A percentile compares a stretch with the other conserved stretches of the same genome.
Evolutionary conservation across 2,329 filamentous ascomycete species (phyloP).

Genomic region (Epichloe gansuensis): DNA sequence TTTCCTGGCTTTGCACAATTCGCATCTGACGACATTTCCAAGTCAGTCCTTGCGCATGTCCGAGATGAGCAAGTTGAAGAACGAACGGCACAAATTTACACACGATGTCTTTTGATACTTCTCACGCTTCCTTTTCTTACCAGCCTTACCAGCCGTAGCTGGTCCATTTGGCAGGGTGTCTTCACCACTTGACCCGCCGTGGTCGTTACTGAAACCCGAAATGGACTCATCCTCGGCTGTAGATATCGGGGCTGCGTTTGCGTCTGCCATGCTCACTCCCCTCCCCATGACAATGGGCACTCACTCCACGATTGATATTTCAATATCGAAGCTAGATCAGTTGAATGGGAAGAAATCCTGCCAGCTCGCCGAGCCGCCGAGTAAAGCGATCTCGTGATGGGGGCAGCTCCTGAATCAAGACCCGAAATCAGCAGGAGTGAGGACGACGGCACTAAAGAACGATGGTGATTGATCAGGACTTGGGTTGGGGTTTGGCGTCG

Average conservation of each 20-base stretch:
- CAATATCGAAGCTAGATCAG: not conserved
- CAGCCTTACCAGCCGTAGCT: constrained; percentile 15
- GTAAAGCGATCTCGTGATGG: not conserved
- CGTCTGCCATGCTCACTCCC: constrained; percentile 6
- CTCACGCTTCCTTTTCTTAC: constrained; percentile 27
- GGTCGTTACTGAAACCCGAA: constrained; percentile 23
- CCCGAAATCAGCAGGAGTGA: not conserved
- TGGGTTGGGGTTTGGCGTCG: not conserved
- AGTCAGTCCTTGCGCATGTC: not conserved
- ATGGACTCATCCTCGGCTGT: constrained; percentile 24
- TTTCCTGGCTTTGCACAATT: constrained; percentile 32
- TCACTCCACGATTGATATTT: constrained; percentile 3
- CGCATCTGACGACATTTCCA: constrained; percentile 19
- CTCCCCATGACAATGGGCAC: constrained; percentile 3
- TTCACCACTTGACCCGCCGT: constrained; percentile 24
- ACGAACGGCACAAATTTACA: constrained; percentile 7
- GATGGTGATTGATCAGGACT: not conserved
- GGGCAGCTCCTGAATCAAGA: not conserved
- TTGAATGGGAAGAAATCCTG: not conserved
- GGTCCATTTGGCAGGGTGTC: constrained; percentile 18
- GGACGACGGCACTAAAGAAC: not conserved
- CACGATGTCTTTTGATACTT: constrained; percentile 31
- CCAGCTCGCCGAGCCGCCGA: not conserved
- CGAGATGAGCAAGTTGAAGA: not conserved
- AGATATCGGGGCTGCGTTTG: constrained; percentile 11